Evolutionary conservation across 129 eudicot genomes (phyloP), one percentile per base, ranked within the genome.

Genomic region (Chrysanthemum seticuspe): DNA sequence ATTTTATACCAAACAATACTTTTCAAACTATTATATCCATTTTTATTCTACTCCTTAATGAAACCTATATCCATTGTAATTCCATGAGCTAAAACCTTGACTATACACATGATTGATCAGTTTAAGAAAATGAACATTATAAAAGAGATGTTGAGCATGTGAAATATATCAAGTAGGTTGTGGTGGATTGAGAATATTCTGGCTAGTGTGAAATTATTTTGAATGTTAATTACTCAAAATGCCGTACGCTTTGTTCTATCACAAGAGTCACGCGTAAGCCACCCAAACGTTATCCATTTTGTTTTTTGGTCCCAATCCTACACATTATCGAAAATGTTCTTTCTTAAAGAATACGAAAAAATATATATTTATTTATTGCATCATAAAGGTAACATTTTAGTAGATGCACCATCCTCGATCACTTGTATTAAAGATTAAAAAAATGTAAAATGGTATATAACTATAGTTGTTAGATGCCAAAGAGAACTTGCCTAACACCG

Each of bases 231-330:
- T 7, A 68, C n/a, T n/a, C 13, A 40, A 54, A 58, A 13, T 59
- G 66, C 68, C 68, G 68, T 72, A 72, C 67, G 59, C 60, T 58
- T 72, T 59, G 76, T 72, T 72, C 68, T 47, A 45, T 60, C 61
- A 62, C 18, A 13, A 72, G 21, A 4, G 11, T 31, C 72, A 23
- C 59, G 45, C 57, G 44, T 48, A 40, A 21, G 59, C 76, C 68
- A 59, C 68, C 19, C 12, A 60, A 72, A 72, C 23, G 27, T 27
- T 72, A 72, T 72, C 76, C 67, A 27, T 72, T 59, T 67, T 68
- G 6, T 72, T 58, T 44, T 44, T 45, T 72, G 76, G 60, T 72
- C 13, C 76, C 76, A 72, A 58, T 57, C 44, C 13, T 52, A 53
- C 48, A 57, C 36, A 56, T 71, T 56, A 19, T 70, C 27, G 0